These are phyloP conservation scores for Ramularia collo-cygni DNA, from an alignment of 2,329 filamentous ascomycete genomes.

Conservation along the genomic window DNA sequence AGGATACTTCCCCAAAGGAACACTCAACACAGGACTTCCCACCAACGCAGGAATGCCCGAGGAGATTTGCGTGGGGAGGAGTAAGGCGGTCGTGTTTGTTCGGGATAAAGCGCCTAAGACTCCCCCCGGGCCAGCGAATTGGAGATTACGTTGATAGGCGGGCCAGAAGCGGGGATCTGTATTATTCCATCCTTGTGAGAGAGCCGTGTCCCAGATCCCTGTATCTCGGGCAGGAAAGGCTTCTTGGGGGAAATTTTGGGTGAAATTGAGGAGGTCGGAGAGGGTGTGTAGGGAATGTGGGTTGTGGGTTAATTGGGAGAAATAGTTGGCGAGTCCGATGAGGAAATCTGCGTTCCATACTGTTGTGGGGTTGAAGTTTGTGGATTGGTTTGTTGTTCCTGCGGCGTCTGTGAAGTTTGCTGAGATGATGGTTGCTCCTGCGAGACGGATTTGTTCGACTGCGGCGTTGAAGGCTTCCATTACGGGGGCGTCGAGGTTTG, in stretches of 20 bases:
- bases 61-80: conserved; percentile 50
- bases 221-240: conserved; percentile 58
- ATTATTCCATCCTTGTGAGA: conserved; percentile 51
- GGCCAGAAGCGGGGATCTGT: conserved; percentile 51
- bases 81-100: conserved; percentile 54
- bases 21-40: conserved; percentile 55
- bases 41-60: conserved; percentile 48
- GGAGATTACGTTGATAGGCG: conserved; percentile 47
- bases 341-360: conserved; percentile 53
- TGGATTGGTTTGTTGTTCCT: conserved; percentile 34
- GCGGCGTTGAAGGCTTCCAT: conserved; percentile 34
- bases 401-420: conserved; percentile 25
- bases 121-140: conserved; percentile 52
- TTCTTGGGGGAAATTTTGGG: conserved; percentile 46
- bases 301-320: conserved; percentile 51
- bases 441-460: conserved; percentile 11
- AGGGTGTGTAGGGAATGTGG: conserved; percentile 50
- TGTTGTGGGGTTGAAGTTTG: conserved; percentile 18
- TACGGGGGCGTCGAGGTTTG: conserved; percentile 33
- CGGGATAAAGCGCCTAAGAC: conserved; percentile 53
- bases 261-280: conserved; percentile 49
- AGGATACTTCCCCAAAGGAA: conserved; percentile 55
- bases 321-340: conserved; percentile 50
- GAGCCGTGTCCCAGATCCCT: conserved; percentile 46
- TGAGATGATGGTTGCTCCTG: conserved; percentile 16